Conservation (phyloP, 768 basidiomycete species). For the Panaeolus cyanescens region DNA sequence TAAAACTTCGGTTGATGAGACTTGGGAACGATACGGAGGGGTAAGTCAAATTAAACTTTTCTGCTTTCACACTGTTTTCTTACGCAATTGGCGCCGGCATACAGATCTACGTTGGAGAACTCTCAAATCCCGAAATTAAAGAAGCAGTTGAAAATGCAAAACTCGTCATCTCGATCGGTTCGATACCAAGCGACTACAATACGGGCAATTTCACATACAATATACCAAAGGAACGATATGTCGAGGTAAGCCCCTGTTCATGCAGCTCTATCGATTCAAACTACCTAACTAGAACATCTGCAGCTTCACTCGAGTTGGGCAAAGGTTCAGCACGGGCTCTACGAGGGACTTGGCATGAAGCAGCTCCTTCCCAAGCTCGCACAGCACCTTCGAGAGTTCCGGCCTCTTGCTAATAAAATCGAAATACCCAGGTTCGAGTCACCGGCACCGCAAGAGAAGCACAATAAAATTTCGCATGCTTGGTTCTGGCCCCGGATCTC, state of each 20-base stretch:
- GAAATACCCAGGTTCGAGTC: conserved; percentile 42
- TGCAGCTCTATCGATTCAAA: too few species aligned
- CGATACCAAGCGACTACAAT: conserved; percentile 77
- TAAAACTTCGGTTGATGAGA: conserved; percentile 68
- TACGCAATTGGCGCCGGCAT: not conserved
- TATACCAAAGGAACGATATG: conserved; percentile 51
- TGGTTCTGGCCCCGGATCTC: conserved; percentile 82
- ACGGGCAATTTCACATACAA: conserved; percentile 81
- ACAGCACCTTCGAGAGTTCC: conserved; percentile 43
- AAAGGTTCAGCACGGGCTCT: conserved; percentile 59
- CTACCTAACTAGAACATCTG: too few species aligned
- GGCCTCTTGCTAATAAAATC: conserved; percentile 36
- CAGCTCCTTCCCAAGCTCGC: conserved; percentile 67
- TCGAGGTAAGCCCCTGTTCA: conserved; percentile 50
- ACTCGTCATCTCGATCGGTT: conserved; percentile 70
- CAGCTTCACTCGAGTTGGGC: conserved; percentile 76
- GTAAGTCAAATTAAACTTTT: conserved; percentile 30
- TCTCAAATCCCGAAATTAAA: conserved; percentile 63
- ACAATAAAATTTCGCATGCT: conserved; percentile 63
- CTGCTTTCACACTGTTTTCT: not conserved
- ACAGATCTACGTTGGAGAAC: conserved; percentile 72
- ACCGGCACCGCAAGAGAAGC: conserved; percentile 46
- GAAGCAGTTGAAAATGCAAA: conserved; percentile 70
- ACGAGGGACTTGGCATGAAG: conserved; percentile 71
- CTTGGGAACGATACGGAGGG: conserved; percentile 72